These are phyloP conservation scores for Musa troglodytarum DNA, from an alignment of 176 grass and related monocot species.

Conservation along the genomic window DNA sequence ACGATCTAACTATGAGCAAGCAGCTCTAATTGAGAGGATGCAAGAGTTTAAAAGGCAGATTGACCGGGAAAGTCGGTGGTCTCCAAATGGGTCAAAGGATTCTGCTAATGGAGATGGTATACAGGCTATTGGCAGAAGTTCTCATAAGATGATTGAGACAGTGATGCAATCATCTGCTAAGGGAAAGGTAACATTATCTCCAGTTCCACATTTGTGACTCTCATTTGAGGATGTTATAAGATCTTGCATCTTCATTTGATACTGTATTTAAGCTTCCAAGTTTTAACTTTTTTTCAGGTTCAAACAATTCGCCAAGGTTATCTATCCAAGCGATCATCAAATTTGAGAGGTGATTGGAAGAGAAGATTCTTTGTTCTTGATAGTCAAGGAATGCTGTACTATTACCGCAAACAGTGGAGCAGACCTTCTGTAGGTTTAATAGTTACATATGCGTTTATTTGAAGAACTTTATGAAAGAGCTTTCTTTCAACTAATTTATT, in stretches of 20 bases:
- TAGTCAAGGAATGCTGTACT: constrained; percentile 93
- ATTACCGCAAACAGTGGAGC: constrained; percentile 85
- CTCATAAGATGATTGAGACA: constrained; percentile 97
- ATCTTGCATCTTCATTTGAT: neutral
- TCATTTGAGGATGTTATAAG: neutral
- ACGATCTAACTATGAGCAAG: constrained; percentile 90
- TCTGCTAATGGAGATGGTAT: constrained; percentile 94
- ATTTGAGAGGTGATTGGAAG: constrained; percentile 99
- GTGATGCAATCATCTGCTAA: constrained; percentile 86
- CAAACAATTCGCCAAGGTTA: constrained; percentile 98
- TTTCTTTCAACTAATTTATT: constrained; percentile 4
- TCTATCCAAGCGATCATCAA: constrained; percentile 96
- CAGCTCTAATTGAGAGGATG: constrained; percentile 84
- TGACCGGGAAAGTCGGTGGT: constrained; percentile 81
- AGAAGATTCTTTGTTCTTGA: constrained; percentile 99
- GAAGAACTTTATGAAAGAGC: constrained; percentile 6
- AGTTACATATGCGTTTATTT: constrained; percentile 19
- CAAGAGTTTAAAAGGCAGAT: constrained; percentile 99
- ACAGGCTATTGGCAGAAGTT: constrained; percentile 94
- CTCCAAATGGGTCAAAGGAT: constrained; percentile 55
- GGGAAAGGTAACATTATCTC: constrained; percentile 57
- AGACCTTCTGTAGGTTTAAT: constrained; percentile 67
- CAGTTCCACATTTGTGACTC: neutral
- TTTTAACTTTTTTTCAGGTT: constrained; percentile 55
- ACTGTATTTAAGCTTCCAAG: constrained; percentile 2